phyloP scores from a whole-genome alignment of 2,329 filamentous ascomycete species.

The Stemphylium lycopersici region DNA sequence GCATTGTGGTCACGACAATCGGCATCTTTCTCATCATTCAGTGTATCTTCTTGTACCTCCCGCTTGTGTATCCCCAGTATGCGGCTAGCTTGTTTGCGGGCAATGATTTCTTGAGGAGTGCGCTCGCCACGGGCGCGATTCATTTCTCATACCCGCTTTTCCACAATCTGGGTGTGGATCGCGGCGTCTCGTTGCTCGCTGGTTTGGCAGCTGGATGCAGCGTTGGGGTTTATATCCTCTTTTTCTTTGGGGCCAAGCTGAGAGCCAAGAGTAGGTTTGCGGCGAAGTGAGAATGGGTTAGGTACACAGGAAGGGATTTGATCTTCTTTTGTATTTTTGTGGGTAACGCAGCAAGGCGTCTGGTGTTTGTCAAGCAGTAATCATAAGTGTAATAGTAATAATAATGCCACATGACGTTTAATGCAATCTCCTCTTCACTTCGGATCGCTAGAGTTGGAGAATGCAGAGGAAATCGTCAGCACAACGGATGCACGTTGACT shows the following conservation, averaged over 20 bases:
- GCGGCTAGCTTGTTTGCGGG: constrained; percentile 63
- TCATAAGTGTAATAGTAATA: neutral
- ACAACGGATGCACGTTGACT: neutral
- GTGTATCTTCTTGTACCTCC: constrained; percentile 66
- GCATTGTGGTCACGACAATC: constrained; percentile 58
- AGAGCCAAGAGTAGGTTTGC: constrained; percentile 43
- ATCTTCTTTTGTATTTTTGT: neutral
- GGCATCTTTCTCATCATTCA: constrained; percentile 54
- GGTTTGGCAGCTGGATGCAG: constrained; percentile 44
- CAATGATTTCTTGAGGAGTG: constrained; percentile 63
- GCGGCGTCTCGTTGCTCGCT: constrained; percentile 61
- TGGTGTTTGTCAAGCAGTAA: neutral
- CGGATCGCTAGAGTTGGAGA: no score
- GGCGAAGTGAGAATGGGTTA: constrained; percentile 24
- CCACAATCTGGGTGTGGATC: constrained; percentile 63
- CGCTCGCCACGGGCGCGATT: constrained; percentile 65
- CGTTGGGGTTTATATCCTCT: constrained; percentile 66
- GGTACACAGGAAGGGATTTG: neutral
- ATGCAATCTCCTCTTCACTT: no score
- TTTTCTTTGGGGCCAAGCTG: constrained; percentile 50
- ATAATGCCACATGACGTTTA: no score
- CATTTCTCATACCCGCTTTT: constrained; percentile 67
- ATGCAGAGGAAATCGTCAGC: no score
- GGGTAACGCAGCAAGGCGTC: neutral
- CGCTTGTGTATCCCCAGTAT: constrained; percentile 64